Percentiles rank a stretch among this genome's conserved stretches.
phyloP scores from a whole-genome alignment of 331 rosid species.

The Rosa hybrid region DNA sequence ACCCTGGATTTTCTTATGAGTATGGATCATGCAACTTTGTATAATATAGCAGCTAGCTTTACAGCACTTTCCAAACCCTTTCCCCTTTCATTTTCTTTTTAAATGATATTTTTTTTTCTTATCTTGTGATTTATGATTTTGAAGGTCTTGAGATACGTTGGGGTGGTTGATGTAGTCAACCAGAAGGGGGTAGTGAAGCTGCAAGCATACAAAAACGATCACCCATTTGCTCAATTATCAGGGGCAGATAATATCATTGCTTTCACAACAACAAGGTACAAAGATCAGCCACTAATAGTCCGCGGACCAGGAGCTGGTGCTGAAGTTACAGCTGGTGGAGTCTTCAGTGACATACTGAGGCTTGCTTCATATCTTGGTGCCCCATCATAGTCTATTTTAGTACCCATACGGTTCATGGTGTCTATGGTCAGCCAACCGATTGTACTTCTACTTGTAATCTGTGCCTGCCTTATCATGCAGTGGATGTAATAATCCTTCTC shows the following conservation, averaged over 20 bases:
- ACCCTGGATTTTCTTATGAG: not conserved
- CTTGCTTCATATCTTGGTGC: slow-evolving; percentile 99
- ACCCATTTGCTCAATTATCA: slow-evolving; percentile 93
- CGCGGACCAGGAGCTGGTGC: slow-evolving; percentile 99
- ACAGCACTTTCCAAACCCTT: not conserved
- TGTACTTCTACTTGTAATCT: not conserved
- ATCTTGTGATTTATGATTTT: slow-evolving; percentile 27
- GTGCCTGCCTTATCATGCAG: not conserved
- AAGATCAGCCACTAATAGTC: slow-evolving; percentile 78
- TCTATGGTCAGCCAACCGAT: not conserved
- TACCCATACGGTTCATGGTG: not conserved
- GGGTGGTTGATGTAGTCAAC: slow-evolving; percentile 83
- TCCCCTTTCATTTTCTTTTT: not conserved
- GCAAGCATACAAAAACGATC: slow-evolving; percentile 80
- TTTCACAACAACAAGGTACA: slow-evolving; percentile 82
- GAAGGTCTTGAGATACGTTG: slow-evolving; percentile 95
- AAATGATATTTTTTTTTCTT: not conserved
- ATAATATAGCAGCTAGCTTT: not conserved
- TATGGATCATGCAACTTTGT: not conserved
- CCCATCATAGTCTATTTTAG: slow-evolving; percentile 59
- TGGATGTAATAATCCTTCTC: not conserved
- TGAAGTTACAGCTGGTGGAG: slow-evolving; percentile 97
- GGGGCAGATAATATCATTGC: slow-evolving; percentile 97
- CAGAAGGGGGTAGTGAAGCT: slow-evolving; percentile 71
- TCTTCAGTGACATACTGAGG: slow-evolving; percentile 86